Evolutionary conservation across 257 asterid species (phyloP).

Genomic region (Nicotiana undulata): DNA sequence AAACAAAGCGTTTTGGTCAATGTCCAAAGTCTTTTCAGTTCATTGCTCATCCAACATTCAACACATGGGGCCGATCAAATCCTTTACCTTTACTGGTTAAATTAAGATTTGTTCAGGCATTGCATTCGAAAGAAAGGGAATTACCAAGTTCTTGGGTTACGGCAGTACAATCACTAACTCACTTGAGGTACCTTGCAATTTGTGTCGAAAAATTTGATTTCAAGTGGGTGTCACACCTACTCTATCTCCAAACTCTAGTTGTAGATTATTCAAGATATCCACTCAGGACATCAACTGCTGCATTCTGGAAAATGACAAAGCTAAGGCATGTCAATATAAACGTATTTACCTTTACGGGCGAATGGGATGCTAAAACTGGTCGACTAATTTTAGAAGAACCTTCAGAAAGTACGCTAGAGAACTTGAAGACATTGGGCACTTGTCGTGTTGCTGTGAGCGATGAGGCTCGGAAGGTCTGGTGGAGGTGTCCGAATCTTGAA

Average conservation of each 20-base stretch:
- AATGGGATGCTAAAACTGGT: too few relatives aligned
- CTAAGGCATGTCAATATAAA: too few relatives aligned
- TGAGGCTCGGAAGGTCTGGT: not conserved
- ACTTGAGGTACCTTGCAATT: not conserved
- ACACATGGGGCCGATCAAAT: not conserved
- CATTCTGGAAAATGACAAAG: too few relatives aligned
- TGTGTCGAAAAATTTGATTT: too few relatives aligned
- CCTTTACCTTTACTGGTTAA: not conserved
- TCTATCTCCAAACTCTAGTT: too few relatives aligned
- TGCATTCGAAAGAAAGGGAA: not conserved
- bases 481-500: not conserved
- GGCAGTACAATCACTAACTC: not conserved
- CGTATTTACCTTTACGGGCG: too few relatives aligned
- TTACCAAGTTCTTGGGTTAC: not conserved
- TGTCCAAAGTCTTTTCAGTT: not conserved
- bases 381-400: too few relatives aligned
- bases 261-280: not conserved
- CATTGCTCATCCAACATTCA: not conserved
- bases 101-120: not conserved
- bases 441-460: too few relatives aligned
- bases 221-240: too few relatives aligned
- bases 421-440: too few relatives aligned
- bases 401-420: too few relatives aligned
- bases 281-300: too few relatives aligned
- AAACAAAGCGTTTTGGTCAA: not conserved